Conservation (phyloP, 257 asterid species). For the Rubia yunnanensis region DNA sequence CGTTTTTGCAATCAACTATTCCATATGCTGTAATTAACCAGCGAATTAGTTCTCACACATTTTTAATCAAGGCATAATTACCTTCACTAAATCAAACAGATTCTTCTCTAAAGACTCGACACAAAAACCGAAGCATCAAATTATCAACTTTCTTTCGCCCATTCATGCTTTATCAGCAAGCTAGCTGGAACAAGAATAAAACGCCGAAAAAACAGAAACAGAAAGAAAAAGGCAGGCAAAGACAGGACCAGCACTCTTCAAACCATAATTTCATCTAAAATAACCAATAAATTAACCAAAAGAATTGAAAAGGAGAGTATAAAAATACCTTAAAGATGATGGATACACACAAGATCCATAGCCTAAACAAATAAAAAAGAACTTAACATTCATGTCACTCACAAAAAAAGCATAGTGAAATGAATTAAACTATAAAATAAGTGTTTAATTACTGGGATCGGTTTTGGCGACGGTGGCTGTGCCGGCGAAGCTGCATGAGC, state of each 20-base stretch:
- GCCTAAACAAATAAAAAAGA: constrained; percentile 26
- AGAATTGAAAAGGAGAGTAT: not conserved
- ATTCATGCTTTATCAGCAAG: constrained; percentile 9
- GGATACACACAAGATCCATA: constrained; percentile 93
- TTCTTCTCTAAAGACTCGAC: not conserved
- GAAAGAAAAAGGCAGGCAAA: not conserved
- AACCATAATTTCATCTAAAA: not conserved
- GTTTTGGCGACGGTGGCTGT: constrained; percentile 69
- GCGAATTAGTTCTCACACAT: too few species aligned
- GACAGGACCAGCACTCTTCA: not conserved
- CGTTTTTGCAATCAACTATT: too few species aligned
- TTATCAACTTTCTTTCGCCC: not conserved
- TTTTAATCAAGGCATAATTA: not conserved
- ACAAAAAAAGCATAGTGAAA: too few species aligned
- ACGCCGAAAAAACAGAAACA: not conserved
- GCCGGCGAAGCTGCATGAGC: constrained; percentile 63
- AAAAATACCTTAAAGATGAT: constrained; percentile 51
- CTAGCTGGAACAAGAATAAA: constrained; percentile 12
- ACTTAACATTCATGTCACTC: too few species aligned
- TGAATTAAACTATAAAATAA: too few species aligned
- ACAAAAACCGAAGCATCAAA: not conserved
- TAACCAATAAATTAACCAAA: not conserved
- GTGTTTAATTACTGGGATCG: constrained; percentile 56
- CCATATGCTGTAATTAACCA: too few species aligned
- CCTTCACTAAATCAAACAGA: not conserved